These are phyloP conservation scores for Cladophialophora exuberans DNA, from an alignment of 2,329 filamentous ascomycete genomes.

Conservation along the genomic window DNA sequence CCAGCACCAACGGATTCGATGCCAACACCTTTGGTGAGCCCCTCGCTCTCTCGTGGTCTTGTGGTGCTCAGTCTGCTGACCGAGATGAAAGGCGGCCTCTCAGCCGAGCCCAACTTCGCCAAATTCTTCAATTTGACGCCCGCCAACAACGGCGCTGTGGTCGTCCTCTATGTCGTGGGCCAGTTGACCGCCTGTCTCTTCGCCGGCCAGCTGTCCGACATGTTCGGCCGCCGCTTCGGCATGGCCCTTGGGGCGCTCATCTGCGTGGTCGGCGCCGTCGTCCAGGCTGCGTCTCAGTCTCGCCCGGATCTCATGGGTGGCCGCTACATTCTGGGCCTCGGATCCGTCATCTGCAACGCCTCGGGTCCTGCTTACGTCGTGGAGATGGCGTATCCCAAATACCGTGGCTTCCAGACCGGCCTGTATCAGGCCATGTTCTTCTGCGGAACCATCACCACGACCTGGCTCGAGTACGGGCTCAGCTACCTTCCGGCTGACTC, in stretches of 20 bases:
- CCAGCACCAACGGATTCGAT: slow-evolving; percentile 1
- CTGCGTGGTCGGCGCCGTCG: slow-evolving; percentile 41
- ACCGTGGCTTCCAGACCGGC: slow-evolving; percentile 46
- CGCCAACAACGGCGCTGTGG: slow-evolving; percentile 4
- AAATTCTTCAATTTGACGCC: slow-evolving; percentile 1
- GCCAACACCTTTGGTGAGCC: slow-evolving; percentile 3
- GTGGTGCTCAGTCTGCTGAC: not conserved
- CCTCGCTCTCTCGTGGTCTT: not conserved
- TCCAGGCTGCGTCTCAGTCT: slow-evolving; percentile 39
- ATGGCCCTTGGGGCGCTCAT: slow-evolving; percentile 40
- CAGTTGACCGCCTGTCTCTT: slow-evolving; percentile 24
- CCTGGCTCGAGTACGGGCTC: slow-evolving; percentile 8
- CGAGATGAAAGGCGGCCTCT: slow-evolving; percentile 3
- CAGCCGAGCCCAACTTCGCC: slow-evolving; percentile 2
- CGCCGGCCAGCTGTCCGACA: slow-evolving; percentile 43
- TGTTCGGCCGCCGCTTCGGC: slow-evolving; percentile 37
- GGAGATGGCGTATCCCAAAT: slow-evolving; percentile 46
- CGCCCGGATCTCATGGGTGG: slow-evolving; percentile 50
- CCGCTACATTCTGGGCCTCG: slow-evolving; percentile 49
- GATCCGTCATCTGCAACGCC: slow-evolving; percentile 45
- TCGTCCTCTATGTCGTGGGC: not conserved
- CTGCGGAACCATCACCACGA: slow-evolving; percentile 1
- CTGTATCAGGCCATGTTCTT: slow-evolving; percentile 38
- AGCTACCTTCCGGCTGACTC: slow-evolving; percentile 38
- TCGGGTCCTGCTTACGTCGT: slow-evolving; percentile 49